phyloP scores from a whole-genome alignment of 441 rosid genomes.

The Flueggea neowawraea region DNA sequence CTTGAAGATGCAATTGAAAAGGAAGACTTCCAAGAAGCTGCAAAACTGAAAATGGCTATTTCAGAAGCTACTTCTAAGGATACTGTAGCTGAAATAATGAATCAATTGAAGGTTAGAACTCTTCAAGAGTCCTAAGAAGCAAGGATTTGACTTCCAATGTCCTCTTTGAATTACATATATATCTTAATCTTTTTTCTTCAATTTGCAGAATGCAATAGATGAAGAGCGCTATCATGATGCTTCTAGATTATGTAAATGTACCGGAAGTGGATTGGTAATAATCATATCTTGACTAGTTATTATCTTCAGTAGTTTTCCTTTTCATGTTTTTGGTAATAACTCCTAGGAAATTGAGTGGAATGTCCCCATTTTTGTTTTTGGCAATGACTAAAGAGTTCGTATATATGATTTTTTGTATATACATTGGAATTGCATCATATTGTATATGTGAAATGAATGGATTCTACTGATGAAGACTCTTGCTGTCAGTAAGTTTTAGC shows the following conservation, averaged over 20 bases:
- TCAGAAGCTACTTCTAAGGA: constrained; percentile 68
- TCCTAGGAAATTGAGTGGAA: neutral
- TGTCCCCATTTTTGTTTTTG: neutral
- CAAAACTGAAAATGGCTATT: constrained; percentile 70
- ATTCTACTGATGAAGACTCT: neutral
- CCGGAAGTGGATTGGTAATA: constrained; percentile 91
- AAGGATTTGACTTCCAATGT: neutral
- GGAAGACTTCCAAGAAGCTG: constrained; percentile 89
- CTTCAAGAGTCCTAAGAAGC: neutral
- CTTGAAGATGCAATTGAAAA: constrained; percentile 88
- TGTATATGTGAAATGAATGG: neutral
- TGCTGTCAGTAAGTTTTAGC: too few relatives aligned
- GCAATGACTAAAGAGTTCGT: neutral
- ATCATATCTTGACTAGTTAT: constrained; percentile 1
- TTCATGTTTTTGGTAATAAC: neutral
- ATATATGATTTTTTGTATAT: too few relatives aligned
- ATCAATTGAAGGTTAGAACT: constrained; percentile 61
- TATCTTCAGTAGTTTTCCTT: neutral
- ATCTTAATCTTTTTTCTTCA: constrained; percentile 16
- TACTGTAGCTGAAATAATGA: constrained; percentile 70
- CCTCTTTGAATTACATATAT: constrained; percentile 5
- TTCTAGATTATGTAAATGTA: constrained; percentile 59
- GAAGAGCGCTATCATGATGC: constrained; percentile 95
- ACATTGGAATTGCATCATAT: neutral
- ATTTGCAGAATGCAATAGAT: constrained; percentile 56